Evolutionary conservation across 2,329 filamentous ascomycete genomes (phyloP), one percentile per base, ranked within the genome.

Genomic region (Fusarium nematophilum): DNA sequence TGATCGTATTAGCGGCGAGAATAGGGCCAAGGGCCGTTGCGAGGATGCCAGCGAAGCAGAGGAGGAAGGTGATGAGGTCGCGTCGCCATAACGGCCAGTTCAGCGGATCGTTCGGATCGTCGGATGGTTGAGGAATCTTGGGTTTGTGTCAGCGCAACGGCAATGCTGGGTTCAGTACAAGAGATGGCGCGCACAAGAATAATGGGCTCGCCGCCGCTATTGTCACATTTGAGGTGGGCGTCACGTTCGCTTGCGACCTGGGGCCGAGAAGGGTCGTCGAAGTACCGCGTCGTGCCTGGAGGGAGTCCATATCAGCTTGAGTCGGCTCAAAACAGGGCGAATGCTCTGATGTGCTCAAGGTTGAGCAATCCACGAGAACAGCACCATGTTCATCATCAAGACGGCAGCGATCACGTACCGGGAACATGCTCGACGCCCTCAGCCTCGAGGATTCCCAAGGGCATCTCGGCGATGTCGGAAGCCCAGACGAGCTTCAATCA

Each of bases 41-140:
- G 65, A 97, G 89, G 70, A 97, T 89, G 60, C 91, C 90, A 18
- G 90, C 85, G 56, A 95, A 77, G 61, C 90, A 97, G 21, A 98
- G 86, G 60, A 91, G 84, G 53, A 87, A 80, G 58, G 93, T 89
- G 71, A 95, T 93, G 47, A 90, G 67, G 73, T 97, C 93, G 72
- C 93, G 91, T 66, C 86, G 86, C 90, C 91, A 94, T 57, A 96
- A 75, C 17, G 93, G 90, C 93, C 93, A 97, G 72, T 82, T 83
- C 62, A 97, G 81, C 25, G 92, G 93, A 75, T 97, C 93, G 73
- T 96, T 94, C 4, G 91, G 92, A 73, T 96, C 92, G 74, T 96
- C 90, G 59, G 89, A 93, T 3, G 94, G 94, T 71, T 97, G 94
- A 5, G 94, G 94, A 5, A 82, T 78, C 79, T 82, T 52, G 9